phyloP scores from a whole-genome alignment of 140 eudicot species.

The Erigeron philadelphicus region DNA sequence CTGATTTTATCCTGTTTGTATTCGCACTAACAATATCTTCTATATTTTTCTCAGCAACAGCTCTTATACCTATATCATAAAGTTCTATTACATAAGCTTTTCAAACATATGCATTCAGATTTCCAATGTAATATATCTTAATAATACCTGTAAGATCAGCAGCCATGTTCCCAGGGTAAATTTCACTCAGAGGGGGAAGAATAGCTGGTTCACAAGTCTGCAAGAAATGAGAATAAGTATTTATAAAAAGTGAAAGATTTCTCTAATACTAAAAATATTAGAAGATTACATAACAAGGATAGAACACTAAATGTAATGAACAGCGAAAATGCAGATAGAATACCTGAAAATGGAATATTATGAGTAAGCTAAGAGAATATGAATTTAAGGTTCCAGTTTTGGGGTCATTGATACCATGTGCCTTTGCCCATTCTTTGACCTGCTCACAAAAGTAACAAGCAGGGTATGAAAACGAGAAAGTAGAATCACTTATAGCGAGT shows the following conservation, averaged over 20 bases:
- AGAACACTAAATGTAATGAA: background rate
- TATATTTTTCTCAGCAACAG: conserved; percentile 60
- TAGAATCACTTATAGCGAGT: conserved; percentile 15
- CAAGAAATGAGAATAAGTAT: conserved; percentile 18
- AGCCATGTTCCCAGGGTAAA: conserved; percentile 70
- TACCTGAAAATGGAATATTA: conserved; percentile 93
- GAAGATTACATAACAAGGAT: background rate
- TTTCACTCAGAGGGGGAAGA: conserved; percentile 78
- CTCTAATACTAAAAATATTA: background rate
- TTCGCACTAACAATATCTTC: conserved; percentile 47
- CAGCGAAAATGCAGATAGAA: background rate
- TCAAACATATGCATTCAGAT: background rate
- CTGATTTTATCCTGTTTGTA: conserved; percentile 47
- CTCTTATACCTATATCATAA: conserved; percentile 59
- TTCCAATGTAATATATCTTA: conserved; percentile 12
- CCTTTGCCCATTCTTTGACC: conserved; percentile 98
- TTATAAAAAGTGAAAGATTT: background rate
- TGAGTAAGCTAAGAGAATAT: conserved; percentile 70
- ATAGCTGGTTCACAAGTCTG: conserved; percentile 88
- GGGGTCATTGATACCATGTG: conserved; percentile 74
- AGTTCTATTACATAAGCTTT: background rate
- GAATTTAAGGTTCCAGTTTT: conserved; percentile 81
- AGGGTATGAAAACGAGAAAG: conserved; percentile 17
- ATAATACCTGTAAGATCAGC: conserved; percentile 69
- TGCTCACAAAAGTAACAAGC: conserved; percentile 34